A percentile compares a stretch with the other conserved stretches of the same genome.
phyloP scores from a whole-genome alignment of 2,329 filamentous ascomycete genomes.

The Periconia digitata region DNA sequence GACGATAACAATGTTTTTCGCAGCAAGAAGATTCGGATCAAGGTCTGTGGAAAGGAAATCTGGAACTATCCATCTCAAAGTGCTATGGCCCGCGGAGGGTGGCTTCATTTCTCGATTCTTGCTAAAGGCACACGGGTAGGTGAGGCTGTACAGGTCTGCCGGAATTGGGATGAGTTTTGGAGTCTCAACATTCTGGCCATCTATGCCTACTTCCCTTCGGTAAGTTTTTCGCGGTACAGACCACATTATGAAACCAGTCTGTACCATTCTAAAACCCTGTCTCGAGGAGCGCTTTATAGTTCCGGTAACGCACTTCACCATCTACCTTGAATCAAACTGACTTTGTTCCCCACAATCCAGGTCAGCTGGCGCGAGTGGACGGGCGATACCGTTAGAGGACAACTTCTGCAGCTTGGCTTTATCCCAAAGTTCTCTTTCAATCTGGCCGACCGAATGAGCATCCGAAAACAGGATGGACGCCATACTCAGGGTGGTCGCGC shows the following conservation, averaged over 20 bases:
- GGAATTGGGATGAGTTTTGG: constrained; percentile 55
- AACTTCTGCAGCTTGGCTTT: constrained; percentile 47
- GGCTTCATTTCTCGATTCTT: constrained; percentile 55
- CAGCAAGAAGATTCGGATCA: constrained; percentile 47
- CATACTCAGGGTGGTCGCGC: constrained; percentile 34
- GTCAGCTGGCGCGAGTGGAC: constrained; percentile 50
- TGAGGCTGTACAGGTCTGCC: constrained; percentile 50
- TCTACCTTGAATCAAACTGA: too few relatives aligned
- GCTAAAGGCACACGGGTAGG: constrained; percentile 51
- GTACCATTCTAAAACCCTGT: too few relatives aligned
- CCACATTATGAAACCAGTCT: too few relatives aligned
- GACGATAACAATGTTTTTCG: constrained; percentile 35
- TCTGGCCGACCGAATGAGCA: constrained; percentile 36
- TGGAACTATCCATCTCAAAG: constrained; percentile 55
- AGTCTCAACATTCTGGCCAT: constrained; percentile 50
- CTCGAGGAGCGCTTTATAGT: too few relatives aligned
- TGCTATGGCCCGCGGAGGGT: constrained; percentile 51
- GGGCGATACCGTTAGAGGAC: constrained; percentile 41
- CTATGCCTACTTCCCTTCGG: constrained; percentile 52
- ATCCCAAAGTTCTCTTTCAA: constrained; percentile 40
- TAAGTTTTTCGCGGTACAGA: too few relatives aligned
- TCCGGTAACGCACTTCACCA: too few relatives aligned
- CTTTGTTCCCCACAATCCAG: too few relatives aligned
- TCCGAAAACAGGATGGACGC: constrained; percentile 36
- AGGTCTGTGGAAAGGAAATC: constrained; percentile 51